Evolutionary conservation across 768 basidiomycete genomes (phyloP).

Genomic region (Butyriboletus loyo): DNA sequence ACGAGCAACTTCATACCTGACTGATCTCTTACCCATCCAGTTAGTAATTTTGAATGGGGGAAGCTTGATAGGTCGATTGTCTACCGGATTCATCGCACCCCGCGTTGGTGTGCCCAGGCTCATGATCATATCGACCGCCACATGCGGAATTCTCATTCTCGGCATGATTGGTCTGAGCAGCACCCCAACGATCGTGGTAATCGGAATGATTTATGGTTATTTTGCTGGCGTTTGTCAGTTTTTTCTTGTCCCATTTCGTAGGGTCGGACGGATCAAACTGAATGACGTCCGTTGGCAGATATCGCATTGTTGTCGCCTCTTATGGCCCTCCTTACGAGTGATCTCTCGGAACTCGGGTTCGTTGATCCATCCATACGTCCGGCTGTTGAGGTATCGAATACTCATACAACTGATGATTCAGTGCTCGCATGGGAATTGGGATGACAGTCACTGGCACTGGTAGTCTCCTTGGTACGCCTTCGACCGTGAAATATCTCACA

Average conservation of each 20-base stretch:
- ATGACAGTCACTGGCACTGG: constrained; percentile 14
- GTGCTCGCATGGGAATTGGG: constrained; percentile 28
- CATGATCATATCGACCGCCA: constrained; percentile 33
- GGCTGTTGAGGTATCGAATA: background rate
- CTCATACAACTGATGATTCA: background rate
- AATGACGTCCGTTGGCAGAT: constrained; percentile 20
- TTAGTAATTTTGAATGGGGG: constrained; percentile 52
- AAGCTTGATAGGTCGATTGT: too few relatives aligned
- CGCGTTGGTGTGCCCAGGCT: constrained; percentile 44
- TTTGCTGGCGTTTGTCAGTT: constrained; percentile 43
- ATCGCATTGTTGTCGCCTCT: constrained; percentile 41
- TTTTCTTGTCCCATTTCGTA: background rate
- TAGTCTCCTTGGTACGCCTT: constrained; percentile 20
- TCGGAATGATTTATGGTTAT: constrained; percentile 47
- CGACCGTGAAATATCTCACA: background rate
- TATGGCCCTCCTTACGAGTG: constrained; percentile 42
- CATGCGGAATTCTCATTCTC: constrained; percentile 40
- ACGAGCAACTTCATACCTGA: constrained; percentile 1
- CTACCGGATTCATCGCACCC: constrained; percentile 43
- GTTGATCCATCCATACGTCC: constrained; percentile 1
- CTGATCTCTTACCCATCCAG: constrained; percentile 21
- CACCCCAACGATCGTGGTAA: constrained; percentile 35
- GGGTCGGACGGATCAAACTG: background rate
- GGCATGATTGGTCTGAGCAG: constrained; percentile 41
- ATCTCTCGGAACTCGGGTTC: constrained; percentile 52